Base-by-base conservation (phyloP, 306 rosid species). In the Trifolium repens region DNA sequence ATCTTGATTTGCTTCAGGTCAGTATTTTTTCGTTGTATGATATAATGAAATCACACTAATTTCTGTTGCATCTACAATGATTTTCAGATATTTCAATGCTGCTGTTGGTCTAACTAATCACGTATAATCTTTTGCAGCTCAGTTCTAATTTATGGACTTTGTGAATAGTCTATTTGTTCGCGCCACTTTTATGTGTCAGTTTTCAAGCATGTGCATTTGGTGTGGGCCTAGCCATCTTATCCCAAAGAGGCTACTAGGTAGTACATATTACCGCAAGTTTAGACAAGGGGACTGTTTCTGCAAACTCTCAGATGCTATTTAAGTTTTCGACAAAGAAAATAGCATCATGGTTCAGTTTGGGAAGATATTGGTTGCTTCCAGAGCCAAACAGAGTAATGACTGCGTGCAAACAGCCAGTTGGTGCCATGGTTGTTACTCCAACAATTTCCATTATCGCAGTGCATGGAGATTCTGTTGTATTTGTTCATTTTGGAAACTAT, bases 331-430 rank as follows among this genome's bases (percentile, higher is more conserved):
- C 87, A 68, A 87, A 89, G 4, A 73, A 70, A 80, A 79, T 59
- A 66, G 92, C 96, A 61, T 86, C 88, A 44, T 68, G 78, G 79
- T 90, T 84, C 63, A 84, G 40, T 80, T 82, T 85, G 72, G 74
- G 77, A 37, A 85, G 79, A 62, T 88, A 89, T 60, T 84, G 68
- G 74, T 89, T 88, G 79, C 85, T 86, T 86, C 93, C 87, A 26
- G 64, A 11, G 73, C 88, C 88, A 34, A 89, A 87, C 5, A 83
- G 63, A 69, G 90, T 85, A 79, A 87, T 81, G 55, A 87, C 80
- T 52, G 87, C 80, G 3, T 86, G 87, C 84, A 84, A 83, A 84
- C 88, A 84, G 42, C 90, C 88, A 37, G 79, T 80, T 77, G 90
- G 91, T 43, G 89, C 86, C 71, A 88, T 72, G 76, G 77, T 76